These are phyloP conservation scores for Euclidium syriacum DNA, from an alignment of 345 rosid genomes.

Conservation along the genomic window DNA sequence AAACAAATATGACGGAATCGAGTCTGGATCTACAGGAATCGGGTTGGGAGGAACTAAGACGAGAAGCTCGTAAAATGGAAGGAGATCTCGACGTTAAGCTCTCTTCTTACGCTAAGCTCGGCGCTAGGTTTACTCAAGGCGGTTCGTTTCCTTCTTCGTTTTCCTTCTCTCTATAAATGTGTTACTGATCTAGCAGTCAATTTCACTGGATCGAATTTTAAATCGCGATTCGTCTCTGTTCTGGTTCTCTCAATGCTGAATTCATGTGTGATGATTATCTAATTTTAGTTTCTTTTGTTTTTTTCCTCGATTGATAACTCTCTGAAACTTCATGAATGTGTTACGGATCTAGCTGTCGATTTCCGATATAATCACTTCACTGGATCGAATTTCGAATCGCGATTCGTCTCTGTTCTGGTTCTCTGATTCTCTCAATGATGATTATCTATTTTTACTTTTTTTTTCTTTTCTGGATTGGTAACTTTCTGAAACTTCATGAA, in stretches of 20 bases:
- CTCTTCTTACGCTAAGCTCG: conserved; percentile 95
- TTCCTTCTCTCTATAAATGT: conserved; percentile 17
- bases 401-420: not conserved
- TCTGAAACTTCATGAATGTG: conserved; percentile 13
- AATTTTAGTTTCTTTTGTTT: not conserved
- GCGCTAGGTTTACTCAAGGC: conserved; percentile 83
- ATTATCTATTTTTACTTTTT: not conserved
- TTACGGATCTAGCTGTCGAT: not conserved
- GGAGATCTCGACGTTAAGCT: conserved; percentile 98
- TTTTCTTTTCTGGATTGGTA: not conserved
- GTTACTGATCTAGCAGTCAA: not conserved
- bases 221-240: not conserved
- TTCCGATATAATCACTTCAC: too few relatives aligned
- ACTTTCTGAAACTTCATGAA: too few relatives aligned
- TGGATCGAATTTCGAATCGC: not conserved
- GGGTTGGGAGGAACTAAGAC: conserved; percentile 95
- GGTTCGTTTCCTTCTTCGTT: conserved; percentile 39
- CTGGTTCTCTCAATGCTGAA: not conserved
- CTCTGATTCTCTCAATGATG: not conserved
- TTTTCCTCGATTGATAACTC: too few relatives aligned
- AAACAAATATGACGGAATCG: conserved; percentile 71
- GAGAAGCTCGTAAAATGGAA: conserved; percentile 88
- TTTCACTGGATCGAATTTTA: not conserved
- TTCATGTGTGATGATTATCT: not conserved
- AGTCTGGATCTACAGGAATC: conserved; percentile 86